Evolutionary conservation across 352 stramenopile genomes (phyloP).

Genomic region (Globisporangium nagaii): DNA sequence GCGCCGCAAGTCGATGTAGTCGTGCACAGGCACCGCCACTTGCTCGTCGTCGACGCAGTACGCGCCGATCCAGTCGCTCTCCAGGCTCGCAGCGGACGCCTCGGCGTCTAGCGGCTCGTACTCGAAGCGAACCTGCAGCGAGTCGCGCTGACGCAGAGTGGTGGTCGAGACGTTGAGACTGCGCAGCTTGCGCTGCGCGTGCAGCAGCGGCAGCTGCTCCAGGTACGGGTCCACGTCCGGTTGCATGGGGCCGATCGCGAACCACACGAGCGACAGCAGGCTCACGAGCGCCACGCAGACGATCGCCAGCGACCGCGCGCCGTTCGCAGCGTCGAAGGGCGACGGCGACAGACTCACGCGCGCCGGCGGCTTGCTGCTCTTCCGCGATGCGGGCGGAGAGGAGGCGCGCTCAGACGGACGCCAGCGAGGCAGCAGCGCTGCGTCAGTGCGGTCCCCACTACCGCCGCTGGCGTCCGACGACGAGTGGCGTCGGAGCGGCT

Average conservation of each 20-base stretch:
- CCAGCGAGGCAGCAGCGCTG: no score
- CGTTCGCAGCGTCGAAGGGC: background rate
- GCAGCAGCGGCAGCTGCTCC: slow-evolving; percentile 7
- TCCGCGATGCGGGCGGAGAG: background rate
- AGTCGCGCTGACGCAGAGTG: slow-evolving; percentile 25
- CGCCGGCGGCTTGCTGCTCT: background rate
- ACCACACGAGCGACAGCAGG: background rate
- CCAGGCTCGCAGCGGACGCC: background rate
- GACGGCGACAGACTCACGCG: background rate
- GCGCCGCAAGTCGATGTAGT: slow-evolving; percentile 13
- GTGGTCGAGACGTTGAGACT: slow-evolving; percentile 23
- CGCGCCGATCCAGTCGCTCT: slow-evolving; percentile 12
- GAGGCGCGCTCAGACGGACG: background rate
- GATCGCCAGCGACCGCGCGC: background rate
- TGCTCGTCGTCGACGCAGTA: slow-evolving; percentile 17
- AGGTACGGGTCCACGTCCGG: slow-evolving; percentile 3
- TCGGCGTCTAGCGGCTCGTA: slow-evolving; percentile 16
- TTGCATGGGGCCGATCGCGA: slow-evolving; percentile 2
- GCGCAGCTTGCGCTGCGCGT: slow-evolving; percentile 11
- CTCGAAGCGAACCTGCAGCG: slow-evolving; percentile 27
- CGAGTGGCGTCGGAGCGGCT: no score
- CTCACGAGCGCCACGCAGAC: slow-evolving; percentile 9
- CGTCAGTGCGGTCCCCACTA: no score
- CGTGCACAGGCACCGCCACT: slow-evolving; percentile 1
- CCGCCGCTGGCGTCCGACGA: no score